phyloP scores from a whole-genome alignment of 2,329 filamentous ascomycete genomes.

The Neocucurbitaria cava region DNA sequence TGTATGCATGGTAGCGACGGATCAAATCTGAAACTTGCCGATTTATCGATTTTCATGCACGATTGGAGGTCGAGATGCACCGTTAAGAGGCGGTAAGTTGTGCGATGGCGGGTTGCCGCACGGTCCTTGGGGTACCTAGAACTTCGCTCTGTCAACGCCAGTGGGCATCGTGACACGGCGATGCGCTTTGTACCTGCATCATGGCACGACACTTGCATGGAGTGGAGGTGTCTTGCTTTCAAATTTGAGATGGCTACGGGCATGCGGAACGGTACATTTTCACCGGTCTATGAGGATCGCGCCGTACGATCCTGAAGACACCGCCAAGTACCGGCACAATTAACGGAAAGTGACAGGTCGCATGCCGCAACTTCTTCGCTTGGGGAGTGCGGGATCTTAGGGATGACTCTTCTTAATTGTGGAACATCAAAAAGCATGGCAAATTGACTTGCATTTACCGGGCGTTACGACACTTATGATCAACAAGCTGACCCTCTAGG shows the following conservation, averaged over 20 bases:
- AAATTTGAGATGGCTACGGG: neutral
- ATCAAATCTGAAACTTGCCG: constrained; percentile 17
- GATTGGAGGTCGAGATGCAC: neutral
- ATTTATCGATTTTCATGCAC: constrained; percentile 17
- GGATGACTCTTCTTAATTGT: neutral
- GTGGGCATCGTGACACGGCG: constrained; percentile 9
- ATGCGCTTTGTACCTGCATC: constrained; percentile 6
- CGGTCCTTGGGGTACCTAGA: constrained; percentile 12
- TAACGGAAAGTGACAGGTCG: neutral
- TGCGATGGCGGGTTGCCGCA: constrained; percentile 8
- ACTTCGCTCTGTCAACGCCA: constrained; percentile 1
- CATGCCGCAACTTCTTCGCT: neutral
- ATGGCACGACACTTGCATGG: neutral
- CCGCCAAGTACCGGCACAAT: constrained; percentile 1
- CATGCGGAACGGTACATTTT: neutral
- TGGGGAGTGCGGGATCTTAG: neutral
- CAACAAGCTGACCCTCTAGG: neutral
- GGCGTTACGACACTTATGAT: neutral
- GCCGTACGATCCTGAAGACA: neutral
- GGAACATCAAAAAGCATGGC: neutral
- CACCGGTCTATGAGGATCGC: neutral
- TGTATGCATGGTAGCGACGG: constrained; percentile 22
- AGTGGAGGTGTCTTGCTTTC: neutral
- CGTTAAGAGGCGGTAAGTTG: constrained; percentile 7
- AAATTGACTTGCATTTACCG: neutral